Base-by-base conservation (phyloP, 495 filamentous ascomycete genomes). In the Cercophora sp. region DNA sequence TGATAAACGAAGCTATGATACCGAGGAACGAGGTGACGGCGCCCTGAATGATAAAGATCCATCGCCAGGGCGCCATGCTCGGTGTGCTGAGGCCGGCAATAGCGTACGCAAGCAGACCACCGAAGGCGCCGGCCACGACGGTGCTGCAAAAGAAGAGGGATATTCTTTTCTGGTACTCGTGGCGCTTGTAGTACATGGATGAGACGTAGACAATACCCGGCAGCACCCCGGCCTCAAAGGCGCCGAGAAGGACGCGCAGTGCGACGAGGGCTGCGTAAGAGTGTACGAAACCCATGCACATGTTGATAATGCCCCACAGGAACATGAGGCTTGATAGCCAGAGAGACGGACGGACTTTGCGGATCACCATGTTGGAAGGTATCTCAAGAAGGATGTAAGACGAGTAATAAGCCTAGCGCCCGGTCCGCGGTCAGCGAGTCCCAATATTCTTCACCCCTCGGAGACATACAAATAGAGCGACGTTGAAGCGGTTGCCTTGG, bases 61-160 rank as follows among this genome's bases (percentile, higher is more conserved):
- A 83, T 13, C 81, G 70, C 82, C 80, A 85, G 8, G 73, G 70
- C 23, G 70, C 70, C 40, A 43, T 43, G 19, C 15, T 63, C 73
- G 27, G 41, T 69, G 50, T 61, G 74, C 71, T 65, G 4, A 81
- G 66, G 40, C 67, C 70, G 20, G 77, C 61, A 43, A 82, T 78
- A 29, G 54, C 82, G 8, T 79, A 83, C 4, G 84, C 84, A 1
- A 85, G 65, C 26, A 86, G 68, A 5, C 84, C 84, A 26, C 83
- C 83, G 55, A 86, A 86, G 0, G 84, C 84, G 27, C 83, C 83
- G 0, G 80, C 81, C 0, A 86, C 70, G 5, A 81, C 79, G 0
- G 81, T 79, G 79, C 78, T 81, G 23, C 80, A 81, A 55, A 87
- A 84, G 65, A 87, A 87, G 4, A 88, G 66, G 1, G 83, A 78